Evolutionary conservation across 139 green algal genomes (phyloP), one percentile per base, ranked within the genome.

Genomic region (Gonium pectorale): DNA sequence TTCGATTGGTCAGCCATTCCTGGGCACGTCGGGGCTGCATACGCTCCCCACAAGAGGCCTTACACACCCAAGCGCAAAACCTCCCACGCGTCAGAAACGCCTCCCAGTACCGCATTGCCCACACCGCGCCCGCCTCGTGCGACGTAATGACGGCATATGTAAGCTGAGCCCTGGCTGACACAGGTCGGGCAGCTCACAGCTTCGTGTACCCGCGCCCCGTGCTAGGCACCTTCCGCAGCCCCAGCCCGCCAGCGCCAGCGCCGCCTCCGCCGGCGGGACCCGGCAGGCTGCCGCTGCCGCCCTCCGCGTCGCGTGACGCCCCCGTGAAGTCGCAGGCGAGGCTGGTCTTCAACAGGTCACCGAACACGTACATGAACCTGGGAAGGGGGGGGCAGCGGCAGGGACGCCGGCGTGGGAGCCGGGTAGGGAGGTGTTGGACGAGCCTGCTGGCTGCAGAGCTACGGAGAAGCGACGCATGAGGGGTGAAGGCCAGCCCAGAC

Each of bases 321-420:
- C 29, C 29, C 8, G 37, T 67, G 40, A 82, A 82, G 43, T 82
- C 75, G 17, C 59, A 71, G 2, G 75, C 41, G 2, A 82, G n/a
- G 29, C 60, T 82, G 41, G 41, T 62, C 41, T 46, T 60, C 8
- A 82, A 49, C 8, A 62, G 33, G 31, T 82, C 75, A 3, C 75
- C 75, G 13, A 82, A 82, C 2, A 82, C 24, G 29, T 71, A 82
- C 75, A 82, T 82, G 59, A 82, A 71, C 75, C 75, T 82, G 63
- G 11, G 19, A 29, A 33, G 59, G 29, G 71, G 0, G 4, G 67
- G 29, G 5, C 60, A 41, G 40, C 9, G 38, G 7, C 29, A 40
- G 60, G n/a, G n/a, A n/a, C n/a, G n/a, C 60, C 29, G 5, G n/a
- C 5, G 29, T 41, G 22, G 40, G 26, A 40, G 8, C n/a, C 21